Evolutionary conservation across 2,329 filamentous ascomycete species (phyloP).

Genomic region (Lecanicillium sp.): DNA sequence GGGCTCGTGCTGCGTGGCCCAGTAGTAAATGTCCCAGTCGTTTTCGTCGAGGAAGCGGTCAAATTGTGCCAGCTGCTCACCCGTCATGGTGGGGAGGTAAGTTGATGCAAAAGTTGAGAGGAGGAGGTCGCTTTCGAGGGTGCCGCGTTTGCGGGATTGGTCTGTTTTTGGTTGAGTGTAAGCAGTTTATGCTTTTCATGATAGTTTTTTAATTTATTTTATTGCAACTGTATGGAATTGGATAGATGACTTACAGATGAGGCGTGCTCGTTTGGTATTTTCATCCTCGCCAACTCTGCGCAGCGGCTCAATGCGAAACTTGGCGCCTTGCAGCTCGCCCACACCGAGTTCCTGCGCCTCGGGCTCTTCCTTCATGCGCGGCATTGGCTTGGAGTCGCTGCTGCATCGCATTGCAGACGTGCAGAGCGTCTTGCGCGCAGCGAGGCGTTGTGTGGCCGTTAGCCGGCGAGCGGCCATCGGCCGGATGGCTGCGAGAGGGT

Average conservation of each 20-base stretch:
- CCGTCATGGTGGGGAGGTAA: conserved; percentile 66
- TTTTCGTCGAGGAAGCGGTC: conserved; percentile 96
- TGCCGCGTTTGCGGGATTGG: conserved; percentile 93
- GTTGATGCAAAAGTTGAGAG: conserved; percentile 88
- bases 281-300: conserved; percentile 75
- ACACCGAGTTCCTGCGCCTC: conserved; percentile 57
- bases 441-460: too few species aligned
- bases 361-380: conserved; percentile 15
- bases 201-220: neutral
- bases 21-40: conserved; percentile 99
- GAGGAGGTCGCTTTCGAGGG: conserved; percentile 89
- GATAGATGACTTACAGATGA: conserved; percentile 50
- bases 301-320: conserved; percentile 85
- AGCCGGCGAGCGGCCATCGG: too few species aligned
- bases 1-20: conserved; percentile 76
- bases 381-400: conserved; percentile 8
- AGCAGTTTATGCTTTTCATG: neutral
- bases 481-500: too few species aligned
- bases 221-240: conserved; percentile 1
- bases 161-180: conserved; percentile 43
- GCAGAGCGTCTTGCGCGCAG: too few species aligned
- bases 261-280: conserved; percentile 78
- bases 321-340: conserved; percentile 79
- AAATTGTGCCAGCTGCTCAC: conserved; percentile 69
- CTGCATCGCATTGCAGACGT: too few species aligned